Conservation (phyloP, 805 yeast species). For the Saturnispora hagleri region DNA sequence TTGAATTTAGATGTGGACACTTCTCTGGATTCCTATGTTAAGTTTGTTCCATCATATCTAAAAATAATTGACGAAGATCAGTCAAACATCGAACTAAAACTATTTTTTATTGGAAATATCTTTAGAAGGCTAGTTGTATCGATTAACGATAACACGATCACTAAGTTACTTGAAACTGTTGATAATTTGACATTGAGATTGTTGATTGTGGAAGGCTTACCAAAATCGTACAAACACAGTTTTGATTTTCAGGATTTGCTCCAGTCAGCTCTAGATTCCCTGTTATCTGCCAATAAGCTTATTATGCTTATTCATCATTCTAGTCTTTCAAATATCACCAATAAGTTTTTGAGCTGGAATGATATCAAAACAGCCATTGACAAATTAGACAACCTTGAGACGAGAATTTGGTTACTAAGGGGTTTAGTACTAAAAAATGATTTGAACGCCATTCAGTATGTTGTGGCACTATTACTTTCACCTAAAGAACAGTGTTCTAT, state of each 20-base stretch:
- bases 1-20: background rate
- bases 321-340: conserved; percentile 8
- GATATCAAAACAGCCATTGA: background rate
- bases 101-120: conserved; percentile 4
- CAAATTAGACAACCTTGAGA: background rate
- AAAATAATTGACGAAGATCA: background rate
- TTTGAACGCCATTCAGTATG: conserved; percentile 2
- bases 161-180: background rate
- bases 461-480: conserved; percentile 4
- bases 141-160: background rate
- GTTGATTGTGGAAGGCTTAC: background rate
- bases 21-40: conserved; percentile 1
- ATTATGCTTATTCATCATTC: conserved; percentile 6
- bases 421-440: conserved; percentile 13
- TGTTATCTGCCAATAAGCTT: background rate
- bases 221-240: background rate
- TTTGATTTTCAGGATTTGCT: background rate
- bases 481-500: background rate
- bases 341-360: conserved; percentile 10
- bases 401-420: conserved; percentile 10
- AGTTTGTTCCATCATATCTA: conserved; percentile 2
- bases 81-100: background rate
- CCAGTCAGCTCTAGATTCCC: background rate
- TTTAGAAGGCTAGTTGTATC: conserved; percentile 2
- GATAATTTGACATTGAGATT: background rate